Conservation (phyloP, 2,329 filamentous ascomycete species). For the Xylaria sp. region DNA sequence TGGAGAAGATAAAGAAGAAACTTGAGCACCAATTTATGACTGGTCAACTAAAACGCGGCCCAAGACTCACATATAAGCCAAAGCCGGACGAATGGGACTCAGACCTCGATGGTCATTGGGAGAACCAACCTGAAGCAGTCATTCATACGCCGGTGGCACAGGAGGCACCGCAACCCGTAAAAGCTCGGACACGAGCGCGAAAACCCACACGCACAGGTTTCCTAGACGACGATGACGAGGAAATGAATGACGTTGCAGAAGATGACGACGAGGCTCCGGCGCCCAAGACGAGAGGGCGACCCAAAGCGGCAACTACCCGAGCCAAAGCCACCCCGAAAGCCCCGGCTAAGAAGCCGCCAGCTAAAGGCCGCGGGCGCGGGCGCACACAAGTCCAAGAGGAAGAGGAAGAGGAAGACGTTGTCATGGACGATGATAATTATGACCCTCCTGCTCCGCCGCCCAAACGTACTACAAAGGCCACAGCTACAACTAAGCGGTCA, state of each 20-base stretch:
- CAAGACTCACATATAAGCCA: constrained; percentile 68
- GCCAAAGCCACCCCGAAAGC: constrained; percentile 47
- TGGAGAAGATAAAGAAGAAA: constrained; percentile 72
- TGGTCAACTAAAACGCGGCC: constrained; percentile 61
- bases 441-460: constrained; percentile 44
- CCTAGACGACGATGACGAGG: constrained; percentile 54
- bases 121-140: constrained; percentile 73
- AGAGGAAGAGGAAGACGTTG: constrained; percentile 54
- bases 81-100: constrained; percentile 85
- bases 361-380: constrained; percentile 53
- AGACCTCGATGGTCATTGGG: constrained; percentile 88
- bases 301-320: constrained; percentile 44
- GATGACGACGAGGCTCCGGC: constrained; percentile 54
- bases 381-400: constrained; percentile 44
- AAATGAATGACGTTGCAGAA: constrained; percentile 52
- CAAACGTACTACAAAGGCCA: constrained; percentile 43
- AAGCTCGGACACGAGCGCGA: constrained; percentile 41
- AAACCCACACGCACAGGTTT: constrained; percentile 42
- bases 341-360: constrained; percentile 51
- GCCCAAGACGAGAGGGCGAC: constrained; percentile 34
- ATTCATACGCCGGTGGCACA: constrained; percentile 44
- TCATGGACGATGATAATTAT: constrained; percentile 60
- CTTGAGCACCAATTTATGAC: constrained; percentile 74
- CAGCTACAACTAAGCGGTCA: constrained; percentile 41
- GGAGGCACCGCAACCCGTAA: constrained; percentile 28